Evolutionary conservation across 2,329 filamentous ascomycete genomes (phyloP).

Genomic region (Paecilomyces dactylethromorphus): DNA sequence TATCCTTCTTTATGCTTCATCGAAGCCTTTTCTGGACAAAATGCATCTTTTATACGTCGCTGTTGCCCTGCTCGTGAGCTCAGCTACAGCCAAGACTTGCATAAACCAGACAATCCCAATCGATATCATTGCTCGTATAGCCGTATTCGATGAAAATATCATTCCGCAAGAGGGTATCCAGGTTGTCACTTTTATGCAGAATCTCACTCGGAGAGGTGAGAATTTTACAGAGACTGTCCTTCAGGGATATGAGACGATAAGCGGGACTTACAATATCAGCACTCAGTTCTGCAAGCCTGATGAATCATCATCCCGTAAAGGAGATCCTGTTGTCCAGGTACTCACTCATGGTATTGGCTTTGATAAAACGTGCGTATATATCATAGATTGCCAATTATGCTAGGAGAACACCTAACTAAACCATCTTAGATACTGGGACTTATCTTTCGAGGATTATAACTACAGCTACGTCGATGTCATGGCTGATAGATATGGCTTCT

Average conservation of each 20-base stretch:
- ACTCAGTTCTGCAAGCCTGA: not conserved
- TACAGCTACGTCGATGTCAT: not conserved
- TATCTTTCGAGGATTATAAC: not conserved
- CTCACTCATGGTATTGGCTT: not conserved
- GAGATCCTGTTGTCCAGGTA: not conserved
- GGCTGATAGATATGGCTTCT: not conserved
- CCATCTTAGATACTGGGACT: not conserved
- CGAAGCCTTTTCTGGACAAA: not conserved
- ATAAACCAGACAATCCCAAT: not conserved
- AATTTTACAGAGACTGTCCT: not conserved
- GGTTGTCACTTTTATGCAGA: not conserved
- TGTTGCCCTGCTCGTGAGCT: not conserved
- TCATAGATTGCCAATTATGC: too few species aligned
- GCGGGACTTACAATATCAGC: not conserved
- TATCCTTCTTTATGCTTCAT: not conserved
- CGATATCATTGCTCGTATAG: not conserved
- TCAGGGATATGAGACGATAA: not conserved
- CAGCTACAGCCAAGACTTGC: not conserved
- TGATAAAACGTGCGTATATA: not conserved
- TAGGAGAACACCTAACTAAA: too few species aligned
- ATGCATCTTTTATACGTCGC: not conserved
- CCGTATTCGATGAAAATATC: not conserved
- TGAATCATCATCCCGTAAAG: not conserved
- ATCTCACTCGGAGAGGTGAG: not conserved
- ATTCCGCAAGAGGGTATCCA: not conserved